Evolutionary conservation across 129 eudicot genomes (phyloP), one percentile per base, ranked within the genome.

Genomic region (Logfia minima): DNA sequence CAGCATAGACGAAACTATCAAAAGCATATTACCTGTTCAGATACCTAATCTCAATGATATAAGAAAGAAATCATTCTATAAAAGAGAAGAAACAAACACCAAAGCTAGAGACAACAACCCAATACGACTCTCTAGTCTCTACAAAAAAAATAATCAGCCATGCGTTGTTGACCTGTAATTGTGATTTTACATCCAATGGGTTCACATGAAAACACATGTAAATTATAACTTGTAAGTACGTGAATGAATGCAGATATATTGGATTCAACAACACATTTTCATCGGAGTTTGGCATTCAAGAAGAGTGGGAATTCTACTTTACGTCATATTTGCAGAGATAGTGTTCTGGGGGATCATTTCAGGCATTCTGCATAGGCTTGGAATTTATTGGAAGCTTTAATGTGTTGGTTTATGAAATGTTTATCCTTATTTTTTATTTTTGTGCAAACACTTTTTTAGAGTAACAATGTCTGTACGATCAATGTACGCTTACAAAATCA

Each of bases 241-340:
- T 72, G 21, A 31, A 51, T 78, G 39, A 37, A 43, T 68, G 82
- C 92, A 92, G 94, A 64, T 85, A 77, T 32, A 88, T 62, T 93
- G 98, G 97, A 90, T 90, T 68, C 86, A 90, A 71, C 85, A 93
- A 82, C 98, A 93, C 82, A 78, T 93, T 60, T 93, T 90, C 84
- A 81, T 88, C 3, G 81, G 78, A 32, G 92, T 92, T 32, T 92
- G 98, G 98, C 84, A 88, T 83, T 90, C 94, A 80, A 82, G 76
- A 76, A 90, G 84, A 86, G 87, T 90, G 23, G 98, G 98, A 37
- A 88, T 79, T 45, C 82, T 93, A 63, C 88, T 93, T 22, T 93
- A 93, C 77, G 97, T 93, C 13, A 82, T 93, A 74, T 93, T 90
- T 73, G 98, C 90, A 18, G 92, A 93, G 80, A 90, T 93, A 74